These are phyloP conservation scores for Penicillium coprophilum DNA, from an alignment of 495 filamentous ascomycete genomes.

Conservation along the genomic window DNA sequence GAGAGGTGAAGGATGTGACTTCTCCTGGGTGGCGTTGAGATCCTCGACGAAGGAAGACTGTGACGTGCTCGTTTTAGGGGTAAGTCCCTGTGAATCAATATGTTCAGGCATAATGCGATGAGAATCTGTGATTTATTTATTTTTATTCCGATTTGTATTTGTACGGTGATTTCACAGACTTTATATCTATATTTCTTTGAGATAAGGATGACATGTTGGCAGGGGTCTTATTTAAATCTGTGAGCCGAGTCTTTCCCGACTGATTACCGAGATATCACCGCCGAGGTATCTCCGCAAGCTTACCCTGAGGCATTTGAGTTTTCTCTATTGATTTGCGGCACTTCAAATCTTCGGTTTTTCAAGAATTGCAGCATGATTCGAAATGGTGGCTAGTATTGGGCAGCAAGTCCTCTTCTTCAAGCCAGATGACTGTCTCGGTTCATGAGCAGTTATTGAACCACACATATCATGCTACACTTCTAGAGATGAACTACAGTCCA, in stretches of 20 bases:
- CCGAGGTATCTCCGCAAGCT: conserved; percentile 3
- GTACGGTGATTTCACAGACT: background rate
- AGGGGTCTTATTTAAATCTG: background rate
- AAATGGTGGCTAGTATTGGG: background rate
- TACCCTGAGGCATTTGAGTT: background rate
- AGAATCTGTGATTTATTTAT: background rate
- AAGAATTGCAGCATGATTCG: background rate
- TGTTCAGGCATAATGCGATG: background rate
- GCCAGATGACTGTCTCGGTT: background rate
- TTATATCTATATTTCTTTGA: conserved; percentile 4
- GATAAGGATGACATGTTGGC: background rate
- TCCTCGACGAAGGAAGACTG: background rate
- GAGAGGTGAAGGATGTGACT: conserved; percentile 3
- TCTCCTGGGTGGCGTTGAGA: background rate
- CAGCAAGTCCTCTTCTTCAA: background rate
- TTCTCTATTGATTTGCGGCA: background rate
- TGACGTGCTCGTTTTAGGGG: background rate
- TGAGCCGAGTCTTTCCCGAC: conserved; percentile 4
- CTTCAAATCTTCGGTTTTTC: background rate
- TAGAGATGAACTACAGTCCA: background rate
- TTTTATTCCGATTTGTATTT: background rate
- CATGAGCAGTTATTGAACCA: background rate
- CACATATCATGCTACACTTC: background rate
- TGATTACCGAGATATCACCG: conserved; percentile 2
- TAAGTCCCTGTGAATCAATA: background rate